phyloP scores from a whole-genome alignment of 257 asterid genomes.

The Linaria vulgaris region DNA sequence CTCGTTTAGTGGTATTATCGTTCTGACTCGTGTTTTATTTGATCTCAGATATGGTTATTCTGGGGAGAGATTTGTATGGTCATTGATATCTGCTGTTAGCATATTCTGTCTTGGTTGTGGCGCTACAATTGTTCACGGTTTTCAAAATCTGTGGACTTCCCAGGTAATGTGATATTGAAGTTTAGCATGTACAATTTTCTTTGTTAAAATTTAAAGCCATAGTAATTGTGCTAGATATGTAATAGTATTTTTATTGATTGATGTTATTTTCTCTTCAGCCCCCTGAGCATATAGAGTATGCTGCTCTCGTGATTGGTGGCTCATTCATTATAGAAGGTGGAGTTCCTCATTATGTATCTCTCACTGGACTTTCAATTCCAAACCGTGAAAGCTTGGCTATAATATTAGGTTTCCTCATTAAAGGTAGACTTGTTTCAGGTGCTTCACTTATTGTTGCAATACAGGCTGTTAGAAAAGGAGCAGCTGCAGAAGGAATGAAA shows the following conservation, averaged over 20 bases:
- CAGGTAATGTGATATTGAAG: slow-evolving; percentile 46
- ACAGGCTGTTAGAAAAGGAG: slow-evolving; percentile 88
- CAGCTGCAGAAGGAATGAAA: too few species aligned
- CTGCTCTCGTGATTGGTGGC: slow-evolving; percentile 94
- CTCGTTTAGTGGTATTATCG: too few species aligned
- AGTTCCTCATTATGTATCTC: slow-evolving; percentile 22
- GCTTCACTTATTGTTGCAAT: slow-evolving; percentile 90
- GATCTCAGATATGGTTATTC: too few species aligned
- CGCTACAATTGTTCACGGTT: slow-evolving; percentile 90
- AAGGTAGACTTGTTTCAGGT: slow-evolving; percentile 47
- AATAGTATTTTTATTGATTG: slow-evolving; percentile 29
- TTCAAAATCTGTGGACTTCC: slow-evolving; percentile 87
- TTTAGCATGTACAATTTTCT: slow-evolving; percentile 24
- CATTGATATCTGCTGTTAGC: too few species aligned
- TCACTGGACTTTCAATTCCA: slow-evolving; percentile 6
- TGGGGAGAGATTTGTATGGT: too few species aligned
- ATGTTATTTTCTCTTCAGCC: slow-evolving; percentile 52
- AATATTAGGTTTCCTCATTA: slow-evolving; percentile 13
- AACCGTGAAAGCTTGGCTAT: neutral
- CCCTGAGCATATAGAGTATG: slow-evolving; percentile 87
- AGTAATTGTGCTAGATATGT: slow-evolving; percentile 21
- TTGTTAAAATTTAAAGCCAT: slow-evolving; percentile 12
- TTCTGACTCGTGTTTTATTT: too few species aligned
- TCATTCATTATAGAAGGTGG: too few species aligned
- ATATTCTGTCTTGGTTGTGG: too few species aligned